Base-by-base conservation (phyloP, 108 stramenopile species). In the Bacterosira constricta region DNA sequence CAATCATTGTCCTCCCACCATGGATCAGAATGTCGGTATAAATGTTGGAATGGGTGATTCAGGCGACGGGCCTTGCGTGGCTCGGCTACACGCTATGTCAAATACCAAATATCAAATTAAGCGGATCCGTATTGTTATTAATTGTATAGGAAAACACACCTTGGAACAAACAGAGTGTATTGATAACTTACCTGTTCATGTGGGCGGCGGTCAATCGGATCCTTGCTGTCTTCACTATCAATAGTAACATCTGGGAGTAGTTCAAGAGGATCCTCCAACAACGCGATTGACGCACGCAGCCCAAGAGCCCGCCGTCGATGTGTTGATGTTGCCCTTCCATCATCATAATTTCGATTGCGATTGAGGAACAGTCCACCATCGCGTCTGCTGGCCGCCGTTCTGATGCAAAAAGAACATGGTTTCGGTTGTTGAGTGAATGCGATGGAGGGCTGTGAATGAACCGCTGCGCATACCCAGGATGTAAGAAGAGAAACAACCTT, bases 21-120 rank as follows among this genome's bases (percentile, higher is more conserved):
- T 45, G 69, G 64, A 77, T 75, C 75, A 31, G 69, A 73, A 46
- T 90, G 83, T 57, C 92, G 80, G 58, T 90, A 88, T 0, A 93
- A 71, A 64, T 90, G 87, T 59, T 83, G 85, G 57, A 90, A 93
- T 1, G 80, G 77, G 62, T 89, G 86, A 72, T 93, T 93, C 27
- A 93, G 31, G 23, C 92, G 82, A 47, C 92, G 66, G 0, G 92
- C 92, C 52, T 70, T 59, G 58, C 92, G 77, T 32, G 88, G 89
- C 1, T 69, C 73, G 8, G 53, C 49, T 13, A 80, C 85, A 38
- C 90, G 81, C 56, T 90, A 86, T 54, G 79, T 83, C 46, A 71
- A 64, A 11, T 85, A 85, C 10, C 72, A 31, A 49, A 35, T 71
- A 35, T 71, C 73, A 34, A 20, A 26, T 18, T 3, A 7, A 66